These are phyloP conservation scores for Microthlaspi erraticum DNA, from an alignment of 345 rosid genomes.

Conservation along the genomic window DNA sequence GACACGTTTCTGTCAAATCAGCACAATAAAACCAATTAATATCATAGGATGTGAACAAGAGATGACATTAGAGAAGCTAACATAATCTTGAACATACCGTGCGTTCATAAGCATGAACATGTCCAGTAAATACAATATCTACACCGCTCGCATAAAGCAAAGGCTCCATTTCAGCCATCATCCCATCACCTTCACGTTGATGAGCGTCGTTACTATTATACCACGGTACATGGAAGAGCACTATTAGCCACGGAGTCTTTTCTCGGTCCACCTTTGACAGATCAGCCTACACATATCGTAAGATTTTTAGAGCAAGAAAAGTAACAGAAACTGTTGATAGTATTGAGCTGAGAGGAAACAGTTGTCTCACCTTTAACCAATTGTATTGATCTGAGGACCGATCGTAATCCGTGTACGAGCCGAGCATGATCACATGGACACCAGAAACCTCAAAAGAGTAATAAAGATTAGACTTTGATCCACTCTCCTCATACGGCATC, in stretches of 20 bases:
- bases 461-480: slow-evolving; percentile 86
- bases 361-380: slow-evolving; percentile 75
- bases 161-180: slow-evolving; percentile 91
- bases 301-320: not conserved
- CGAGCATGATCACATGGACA: slow-evolving; percentile 84
- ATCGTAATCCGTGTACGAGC: slow-evolving; percentile 78
- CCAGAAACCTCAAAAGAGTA: slow-evolving; percentile 94
- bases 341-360: too few species aligned
- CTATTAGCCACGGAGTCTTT: slow-evolving; percentile 92
- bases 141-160: slow-evolving; percentile 78
- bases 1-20: slow-evolving; percentile 66
- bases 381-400: slow-evolving; percentile 69
- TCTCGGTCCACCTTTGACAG: slow-evolving; percentile 76
- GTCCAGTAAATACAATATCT: slow-evolving; percentile 81
- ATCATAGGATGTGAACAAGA: slow-evolving; percentile 19
- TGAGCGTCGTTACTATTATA: slow-evolving; percentile 89
- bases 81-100: slow-evolving; percentile 52
- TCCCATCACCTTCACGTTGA: slow-evolving; percentile 78
- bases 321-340: slow-evolving; percentile 11
- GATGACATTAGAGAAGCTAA: not conserved
- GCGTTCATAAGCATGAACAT: slow-evolving; percentile 98
- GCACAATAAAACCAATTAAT: slow-evolving; percentile 17
- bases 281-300: slow-evolving; percentile 61
- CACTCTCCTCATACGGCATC: slow-evolving; percentile 91
- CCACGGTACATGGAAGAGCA: slow-evolving; percentile 88